phyloP scores from a whole-genome alignment of 441 rosid species.

The Corymbia calophylla region DNA sequence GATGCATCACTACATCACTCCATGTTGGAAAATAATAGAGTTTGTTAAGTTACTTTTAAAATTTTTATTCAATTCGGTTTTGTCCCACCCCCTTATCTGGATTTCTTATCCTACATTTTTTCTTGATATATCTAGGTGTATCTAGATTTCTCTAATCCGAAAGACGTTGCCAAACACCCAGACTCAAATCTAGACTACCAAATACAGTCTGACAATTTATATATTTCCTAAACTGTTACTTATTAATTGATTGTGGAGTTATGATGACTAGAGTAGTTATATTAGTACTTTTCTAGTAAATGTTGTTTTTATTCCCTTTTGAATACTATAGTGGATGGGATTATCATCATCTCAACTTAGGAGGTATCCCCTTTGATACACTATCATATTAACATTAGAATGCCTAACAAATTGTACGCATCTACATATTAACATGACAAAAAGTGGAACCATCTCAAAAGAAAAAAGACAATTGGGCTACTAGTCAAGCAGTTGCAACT shows the following conservation, averaged over 20 bases:
- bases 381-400: neutral
- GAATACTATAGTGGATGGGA: neutral
- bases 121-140: neutral
- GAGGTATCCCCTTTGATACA: neutral
- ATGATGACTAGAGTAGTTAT: neutral
- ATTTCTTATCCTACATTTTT: neutral
- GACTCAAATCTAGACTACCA: neutral
- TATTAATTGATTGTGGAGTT: neutral
- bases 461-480: neutral
- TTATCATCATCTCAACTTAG: neutral
- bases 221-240: neutral
- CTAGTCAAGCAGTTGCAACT: neutral
- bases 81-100: neutral
- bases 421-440: neutral
- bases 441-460: neutral
- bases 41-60: too few species aligned
- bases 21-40: neutral
- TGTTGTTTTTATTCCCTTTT: neutral
- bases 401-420: neutral
- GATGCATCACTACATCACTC: neutral
- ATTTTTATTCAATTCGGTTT: neutral
- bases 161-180: neutral
- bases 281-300: neutral
- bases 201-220: neutral
- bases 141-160: accelerated